These are phyloP conservation scores for Geum urbanum DNA, from an alignment of 306 rosid genomes.

Conservation along the genomic window DNA sequence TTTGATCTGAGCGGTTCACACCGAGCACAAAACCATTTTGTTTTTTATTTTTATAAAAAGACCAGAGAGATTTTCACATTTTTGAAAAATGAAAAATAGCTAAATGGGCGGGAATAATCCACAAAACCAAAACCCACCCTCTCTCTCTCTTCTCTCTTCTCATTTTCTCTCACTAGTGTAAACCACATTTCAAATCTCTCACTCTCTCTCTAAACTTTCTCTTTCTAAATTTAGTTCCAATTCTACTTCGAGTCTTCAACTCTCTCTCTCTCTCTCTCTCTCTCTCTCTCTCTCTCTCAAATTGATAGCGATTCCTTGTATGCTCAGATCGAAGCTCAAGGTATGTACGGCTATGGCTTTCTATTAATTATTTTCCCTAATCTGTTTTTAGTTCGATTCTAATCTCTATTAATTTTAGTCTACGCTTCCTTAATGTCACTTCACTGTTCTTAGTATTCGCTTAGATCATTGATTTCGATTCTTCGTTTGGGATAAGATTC, in stretches of 20 bases:
- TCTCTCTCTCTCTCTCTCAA: conserved; percentile 1
- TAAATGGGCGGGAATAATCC: conserved; percentile 17
- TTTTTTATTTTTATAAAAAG: background rate
- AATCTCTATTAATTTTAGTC: background rate
- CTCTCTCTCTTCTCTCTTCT: background rate
- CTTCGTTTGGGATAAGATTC: background rate
- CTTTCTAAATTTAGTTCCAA: background rate
- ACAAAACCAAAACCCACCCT: background rate
- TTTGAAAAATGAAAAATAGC: background rate
- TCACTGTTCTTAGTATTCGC: background rate
- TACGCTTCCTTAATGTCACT: background rate
- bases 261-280: background rate
- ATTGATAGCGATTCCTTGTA: background rate
- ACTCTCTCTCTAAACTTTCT: background rate
- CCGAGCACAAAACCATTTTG: background rate
- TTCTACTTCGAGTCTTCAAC: background rate
- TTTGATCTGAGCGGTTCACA: background rate
- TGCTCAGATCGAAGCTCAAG: conserved; percentile 2
- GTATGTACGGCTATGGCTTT: background rate
- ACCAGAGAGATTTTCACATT: background rate
- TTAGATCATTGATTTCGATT: background rate
- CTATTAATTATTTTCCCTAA: conserved; percentile 2
- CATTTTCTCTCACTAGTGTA: background rate
- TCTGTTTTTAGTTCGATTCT: background rate
- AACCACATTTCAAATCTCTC: background rate